These are phyloP conservation scores for Kalmusia sp. DNA, from an alignment of 2,329 filamentous ascomycete genomes.

Conservation along the genomic window DNA sequence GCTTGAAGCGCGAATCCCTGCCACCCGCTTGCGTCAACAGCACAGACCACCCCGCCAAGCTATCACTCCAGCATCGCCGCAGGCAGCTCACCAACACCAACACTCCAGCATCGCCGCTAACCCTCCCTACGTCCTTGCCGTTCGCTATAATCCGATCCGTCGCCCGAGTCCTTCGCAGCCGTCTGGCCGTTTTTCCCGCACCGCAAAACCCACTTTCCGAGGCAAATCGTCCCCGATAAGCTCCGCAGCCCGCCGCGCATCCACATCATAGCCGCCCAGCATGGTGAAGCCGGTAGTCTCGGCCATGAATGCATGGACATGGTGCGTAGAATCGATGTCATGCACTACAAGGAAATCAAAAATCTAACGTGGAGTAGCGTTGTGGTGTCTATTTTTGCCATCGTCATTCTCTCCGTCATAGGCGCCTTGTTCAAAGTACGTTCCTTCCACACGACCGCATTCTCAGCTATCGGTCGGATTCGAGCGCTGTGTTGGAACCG, in stretches of 20 bases:
- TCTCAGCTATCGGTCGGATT: too few species aligned
- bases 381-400: conserved; percentile 69
- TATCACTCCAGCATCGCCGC: conserved; percentile 4
- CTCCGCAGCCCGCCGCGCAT: conserved; percentile 6
- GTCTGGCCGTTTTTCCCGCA: too few species aligned
- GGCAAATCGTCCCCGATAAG: conserved; percentile 8
- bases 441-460: conserved; percentile 23
- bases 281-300: conserved; percentile 99
- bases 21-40: conserved; percentile 5
- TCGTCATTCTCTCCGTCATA: conserved; percentile 69
- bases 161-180: too few species aligned
- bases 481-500: too few species aligned
- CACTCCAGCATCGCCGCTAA: not conserved
- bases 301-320: conserved; percentile 92
- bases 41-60: not conserved
- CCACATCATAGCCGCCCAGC: conserved; percentile 38
- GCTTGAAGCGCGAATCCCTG: not conserved
- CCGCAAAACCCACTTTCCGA: not conserved
- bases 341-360: not conserved
- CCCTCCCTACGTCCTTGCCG: not conserved
- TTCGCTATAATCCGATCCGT: not conserved
- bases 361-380: conserved; percentile 62
- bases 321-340: conserved; percentile 63
- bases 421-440: conserved; percentile 76
- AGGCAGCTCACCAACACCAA: not conserved